Base-by-base conservation (phyloP, 1,284 basidiomycete genomes). In the Apiotrichum gracile region DNA sequence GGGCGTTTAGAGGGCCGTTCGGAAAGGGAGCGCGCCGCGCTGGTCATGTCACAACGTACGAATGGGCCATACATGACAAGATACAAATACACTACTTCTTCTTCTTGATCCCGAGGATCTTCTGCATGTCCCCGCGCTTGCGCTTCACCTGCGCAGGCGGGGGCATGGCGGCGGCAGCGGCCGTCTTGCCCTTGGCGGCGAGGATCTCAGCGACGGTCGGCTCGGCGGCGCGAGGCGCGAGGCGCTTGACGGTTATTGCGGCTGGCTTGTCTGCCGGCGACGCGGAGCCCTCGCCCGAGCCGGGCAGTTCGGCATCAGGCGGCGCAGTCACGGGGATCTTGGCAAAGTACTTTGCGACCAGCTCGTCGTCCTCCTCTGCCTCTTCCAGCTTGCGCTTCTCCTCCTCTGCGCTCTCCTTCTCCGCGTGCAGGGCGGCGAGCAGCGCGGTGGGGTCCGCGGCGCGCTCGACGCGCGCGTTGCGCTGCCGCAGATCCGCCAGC, bases 301-400 rank as follows among this genome's bases (percentile, higher is more conserved):
- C 61, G 22, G 21, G n/a, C n/a, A 14, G 21, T 25, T 22, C 8
- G 29, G 29, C 13, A 14, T 31, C 17, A 62, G 35, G 66, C 55
- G 22, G 67, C 62, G 24, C 68, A 9, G n/a, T n/a, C n/a, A n/a
- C n/a, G n/a, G n/a, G n/a, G n/a, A 90, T 79, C 73, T 86, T 88
- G 40, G 86, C 80, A 70, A 98, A 98, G 45, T 91, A 87, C 67
- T 88, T 83, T 55, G 85, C 79, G 21, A 97, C 88, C 22, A 92
- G 76, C 65, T 81, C 83, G 75, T 98, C 93, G 68, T 97, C 94
- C 73, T 97, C 93, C 58, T 92, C 89, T n/a, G n/a, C n/a, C 58
- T 92, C 86, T 50, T 88, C 81, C 40, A 78, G 74, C 66, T 79
- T 81, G 34, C 69, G 57, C 46, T 64, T 56, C 35, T 60, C 61